Evolutionary conservation across 78 protist species (phyloP).

Genomic region (Tieghemostelium lacteum): DNA sequence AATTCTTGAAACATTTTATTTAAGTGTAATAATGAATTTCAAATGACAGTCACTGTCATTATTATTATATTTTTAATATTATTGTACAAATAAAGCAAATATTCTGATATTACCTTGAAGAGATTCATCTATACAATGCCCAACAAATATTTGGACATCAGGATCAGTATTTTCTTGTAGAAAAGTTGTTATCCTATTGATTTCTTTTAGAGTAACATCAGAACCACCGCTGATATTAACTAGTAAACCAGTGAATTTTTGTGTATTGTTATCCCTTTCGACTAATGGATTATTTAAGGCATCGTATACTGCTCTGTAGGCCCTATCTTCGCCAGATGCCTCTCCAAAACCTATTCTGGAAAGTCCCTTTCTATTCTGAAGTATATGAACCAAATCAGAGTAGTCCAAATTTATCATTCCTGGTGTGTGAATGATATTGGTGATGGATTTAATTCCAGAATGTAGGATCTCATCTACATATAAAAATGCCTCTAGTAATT

Average conservation of each 20-base stretch:
- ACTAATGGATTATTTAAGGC: conserved; percentile 46
- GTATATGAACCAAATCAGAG: conserved; percentile 68
- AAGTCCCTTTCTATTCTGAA: conserved; percentile 18
- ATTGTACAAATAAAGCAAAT: conserved; percentile 56
- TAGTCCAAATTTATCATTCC: conserved; percentile 90
- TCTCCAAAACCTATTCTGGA: conserved; percentile 59
- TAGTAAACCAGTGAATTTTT: conserved; percentile 31
- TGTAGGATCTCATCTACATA: conserved; percentile 81
- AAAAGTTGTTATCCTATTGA: conserved; percentile 7
- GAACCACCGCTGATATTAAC: conserved; percentile 44
- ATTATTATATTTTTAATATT: no score
- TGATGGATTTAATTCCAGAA: conserved; percentile 79
- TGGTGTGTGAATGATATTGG: conserved; percentile 84
- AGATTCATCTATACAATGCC: conserved; percentile 32
- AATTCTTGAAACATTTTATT: no score
- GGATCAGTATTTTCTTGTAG: conserved; percentile 57
- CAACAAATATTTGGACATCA: conserved; percentile 37
- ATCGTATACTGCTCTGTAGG: conserved; percentile 41
- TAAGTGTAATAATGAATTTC: no score
- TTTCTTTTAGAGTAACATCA: conserved; percentile 60
- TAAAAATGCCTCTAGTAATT: conserved; percentile 75
- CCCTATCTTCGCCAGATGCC: conserved; percentile 61
- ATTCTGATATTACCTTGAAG: conserved; percentile 25
- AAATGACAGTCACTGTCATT: no score
- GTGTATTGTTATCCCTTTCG: not conserved